Evolutionary conservation across 176 grass and related monocot species (phyloP).

Genomic region (Oryza australiensis): DNA sequence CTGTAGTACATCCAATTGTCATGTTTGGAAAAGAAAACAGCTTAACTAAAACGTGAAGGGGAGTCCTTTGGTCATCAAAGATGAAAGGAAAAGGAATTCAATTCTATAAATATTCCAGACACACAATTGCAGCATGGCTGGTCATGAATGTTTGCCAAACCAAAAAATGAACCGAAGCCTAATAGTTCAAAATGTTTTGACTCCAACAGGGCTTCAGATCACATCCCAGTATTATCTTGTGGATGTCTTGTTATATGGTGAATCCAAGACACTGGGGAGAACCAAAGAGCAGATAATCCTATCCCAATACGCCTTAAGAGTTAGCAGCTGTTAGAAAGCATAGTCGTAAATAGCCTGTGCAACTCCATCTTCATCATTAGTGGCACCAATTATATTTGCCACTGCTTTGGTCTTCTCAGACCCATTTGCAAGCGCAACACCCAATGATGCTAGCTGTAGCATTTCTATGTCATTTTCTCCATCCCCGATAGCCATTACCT

Average conservation of each 20-base stretch:
- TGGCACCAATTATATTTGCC: constrained; percentile 68
- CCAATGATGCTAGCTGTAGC: constrained; percentile 77
- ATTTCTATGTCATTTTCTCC: constrained; percentile 99
- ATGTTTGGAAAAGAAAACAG: neutral
- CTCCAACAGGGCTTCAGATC: neutral
- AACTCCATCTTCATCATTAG: constrained; percentile 86
- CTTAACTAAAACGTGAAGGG: neutral
- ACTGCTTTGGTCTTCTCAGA: constrained; percentile 87
- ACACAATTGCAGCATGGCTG: neutral
- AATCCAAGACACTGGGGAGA: constrained; percentile 6
- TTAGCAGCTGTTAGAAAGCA: constrained; percentile 60
- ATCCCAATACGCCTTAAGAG: neutral
- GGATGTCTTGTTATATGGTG: constrained; percentile 11
- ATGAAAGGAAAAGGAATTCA: neutral
- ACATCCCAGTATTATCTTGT: neutral
- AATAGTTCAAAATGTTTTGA: neutral
- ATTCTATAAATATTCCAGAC: constrained; percentile 1
- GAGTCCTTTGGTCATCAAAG: neutral
- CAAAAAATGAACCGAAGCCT: constrained; percentile 6
- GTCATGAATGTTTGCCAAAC: neutral
- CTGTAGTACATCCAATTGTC: neutral
- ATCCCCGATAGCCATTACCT: constrained; percentile 98
- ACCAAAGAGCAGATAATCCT: constrained; percentile 8
- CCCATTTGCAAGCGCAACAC: constrained; percentile 91
- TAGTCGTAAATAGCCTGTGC: constrained; percentile 92